Evolutionary conservation across 2,329 filamentous ascomycete species (phyloP), one percentile per base, ranked within the genome.

Genomic region (Apiospora koreana): DNA sequence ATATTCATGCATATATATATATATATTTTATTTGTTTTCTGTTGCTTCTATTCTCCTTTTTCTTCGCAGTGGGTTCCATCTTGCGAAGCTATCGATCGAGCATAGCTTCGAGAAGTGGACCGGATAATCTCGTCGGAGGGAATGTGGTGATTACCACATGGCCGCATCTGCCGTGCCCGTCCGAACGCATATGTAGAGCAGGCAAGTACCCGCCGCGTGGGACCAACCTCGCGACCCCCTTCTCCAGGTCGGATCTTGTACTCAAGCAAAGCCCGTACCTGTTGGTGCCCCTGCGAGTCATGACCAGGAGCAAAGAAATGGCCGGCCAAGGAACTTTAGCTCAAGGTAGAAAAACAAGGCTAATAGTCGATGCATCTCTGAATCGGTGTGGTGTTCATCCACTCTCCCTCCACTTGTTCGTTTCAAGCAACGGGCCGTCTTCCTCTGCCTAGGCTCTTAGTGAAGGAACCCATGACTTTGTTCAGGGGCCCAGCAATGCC

Each of bases 351-450:
- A 38, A 62, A 23, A 35, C 28, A 38, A 18, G 18, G 1, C 31
- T n/a, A 62, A 38, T 62, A 21, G 54, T 62, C 54, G 28, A 62
- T 62, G 54, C 3, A 62, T 62, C 28, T 62, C 28, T 38, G 54
- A 38, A n/a, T 62, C 31, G 28, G 18, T 2, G 18, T 38, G 18
- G 35, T 31, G 54, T 62, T 62, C 54, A n/a, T 62, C 54, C 54
- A 38, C 54, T 25, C 25, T 38, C 54, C 28, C 54, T 62, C 54
- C 54, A 62, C 54, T 62, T 38, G 54, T 38, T 62, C 54, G 28
- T 62, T 62, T 62, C 54, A 62, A 62, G 54, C 54, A 62, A 38
- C 54, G 54, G 54, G 54, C 54, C 54, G 54, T 62, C 54, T 62
- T 14, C 21, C 31, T 62, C 54, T 62, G 10, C 21, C 31, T n/a